A percentile compares a stretch with the other conserved stretches of the same genome.
Conservation (phyloP, 176 grass and related monocot genomes). For the Oryza longistaminata region DNA sequence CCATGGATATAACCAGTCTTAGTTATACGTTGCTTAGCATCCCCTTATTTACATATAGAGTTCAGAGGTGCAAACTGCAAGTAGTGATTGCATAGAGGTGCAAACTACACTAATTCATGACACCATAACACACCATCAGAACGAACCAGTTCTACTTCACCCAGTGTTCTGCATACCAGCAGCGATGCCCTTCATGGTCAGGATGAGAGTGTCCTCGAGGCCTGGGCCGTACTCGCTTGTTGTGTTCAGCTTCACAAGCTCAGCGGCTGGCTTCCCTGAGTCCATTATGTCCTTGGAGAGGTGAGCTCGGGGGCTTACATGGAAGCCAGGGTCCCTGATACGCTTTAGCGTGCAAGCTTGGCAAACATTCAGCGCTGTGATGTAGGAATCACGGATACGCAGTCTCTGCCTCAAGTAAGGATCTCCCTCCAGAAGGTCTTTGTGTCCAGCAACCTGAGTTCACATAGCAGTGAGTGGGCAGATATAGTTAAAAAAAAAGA, state of each 20-base stretch:
- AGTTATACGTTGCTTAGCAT: not conserved
- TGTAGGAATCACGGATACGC: conserved; percentile 79
- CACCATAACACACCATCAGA: not conserved
- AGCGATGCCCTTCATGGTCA: conserved; percentile 99
- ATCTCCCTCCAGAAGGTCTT: conserved; percentile 84
- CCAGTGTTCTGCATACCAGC: conserved; percentile 98
- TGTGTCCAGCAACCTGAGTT: conserved; percentile 85
- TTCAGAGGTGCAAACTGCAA: not conserved
- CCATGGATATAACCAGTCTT: not conserved
- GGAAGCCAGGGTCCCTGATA: conserved; percentile 79
- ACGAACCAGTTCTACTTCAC: conserved; percentile 26
- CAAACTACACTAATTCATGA: not conserved
- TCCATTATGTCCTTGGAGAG: conserved; percentile 77
- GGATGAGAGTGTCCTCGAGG: conserved; percentile 89
- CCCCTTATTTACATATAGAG: not conserved
- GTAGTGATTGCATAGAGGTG: not conserved
- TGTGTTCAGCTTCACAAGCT: conserved; percentile 82
- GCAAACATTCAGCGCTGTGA: conserved; percentile 79
- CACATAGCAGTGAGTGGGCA: not conserved
- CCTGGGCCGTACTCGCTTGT: conserved; percentile 87
- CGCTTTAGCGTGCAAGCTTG: conserved; percentile 86
- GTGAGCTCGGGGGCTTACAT: conserved; percentile 56
- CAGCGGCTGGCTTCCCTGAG: conserved; percentile 52
- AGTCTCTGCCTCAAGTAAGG: conserved; percentile 89
- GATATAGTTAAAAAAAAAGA: not conserved